Evolutionary conservation across 495 filamentous ascomycete species (phyloP).

Genomic region (Talaromyces wortmannii): DNA sequence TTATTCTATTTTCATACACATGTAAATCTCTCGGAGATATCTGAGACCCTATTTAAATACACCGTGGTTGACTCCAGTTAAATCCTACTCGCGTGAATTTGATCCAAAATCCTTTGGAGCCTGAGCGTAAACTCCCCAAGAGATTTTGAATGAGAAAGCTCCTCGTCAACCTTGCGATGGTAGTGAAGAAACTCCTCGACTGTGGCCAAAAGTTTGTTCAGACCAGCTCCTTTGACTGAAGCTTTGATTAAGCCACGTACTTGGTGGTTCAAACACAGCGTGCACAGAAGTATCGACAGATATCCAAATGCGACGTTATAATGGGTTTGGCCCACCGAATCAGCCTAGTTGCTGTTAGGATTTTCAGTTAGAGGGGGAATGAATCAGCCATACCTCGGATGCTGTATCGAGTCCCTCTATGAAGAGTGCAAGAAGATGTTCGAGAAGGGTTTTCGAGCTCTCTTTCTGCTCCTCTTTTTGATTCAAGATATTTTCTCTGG

Average conservation of each 20-base stretch:
- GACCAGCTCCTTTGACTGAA: constrained; percentile 49
- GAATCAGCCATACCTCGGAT: constrained; percentile 34
- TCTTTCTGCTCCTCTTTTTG: constrained; percentile 4
- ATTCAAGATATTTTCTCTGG: constrained; percentile 33
- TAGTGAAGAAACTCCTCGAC: constrained; percentile 79
- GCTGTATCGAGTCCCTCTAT: constrained; percentile 27
- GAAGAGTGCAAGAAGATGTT: constrained; percentile 37
- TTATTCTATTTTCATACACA: too few species aligned
- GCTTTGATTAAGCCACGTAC: constrained; percentile 42
- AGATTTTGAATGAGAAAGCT: constrained; percentile 14
- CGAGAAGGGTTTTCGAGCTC: constrained; percentile 22
- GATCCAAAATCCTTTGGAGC: constrained; percentile 43
- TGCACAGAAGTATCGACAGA: constrained; percentile 76
- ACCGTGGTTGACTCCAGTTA: not conserved
- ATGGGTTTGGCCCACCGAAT: constrained; percentile 76
- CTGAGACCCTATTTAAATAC: not conserved
- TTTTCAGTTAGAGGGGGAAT: constrained; percentile 3
- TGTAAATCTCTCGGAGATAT: too few species aligned
- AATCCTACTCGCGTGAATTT: constrained; percentile 17
- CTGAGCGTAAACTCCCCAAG: constrained; percentile 50
- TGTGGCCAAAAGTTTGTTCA: constrained; percentile 63
- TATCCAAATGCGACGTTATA: constrained; percentile 89
- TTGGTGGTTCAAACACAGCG: constrained; percentile 57
- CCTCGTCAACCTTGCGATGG: constrained; percentile 64
- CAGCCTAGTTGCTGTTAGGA: constrained; percentile 47